Conservation (phyloP, 805 yeast species). For the Candida golubevii region DNA sequence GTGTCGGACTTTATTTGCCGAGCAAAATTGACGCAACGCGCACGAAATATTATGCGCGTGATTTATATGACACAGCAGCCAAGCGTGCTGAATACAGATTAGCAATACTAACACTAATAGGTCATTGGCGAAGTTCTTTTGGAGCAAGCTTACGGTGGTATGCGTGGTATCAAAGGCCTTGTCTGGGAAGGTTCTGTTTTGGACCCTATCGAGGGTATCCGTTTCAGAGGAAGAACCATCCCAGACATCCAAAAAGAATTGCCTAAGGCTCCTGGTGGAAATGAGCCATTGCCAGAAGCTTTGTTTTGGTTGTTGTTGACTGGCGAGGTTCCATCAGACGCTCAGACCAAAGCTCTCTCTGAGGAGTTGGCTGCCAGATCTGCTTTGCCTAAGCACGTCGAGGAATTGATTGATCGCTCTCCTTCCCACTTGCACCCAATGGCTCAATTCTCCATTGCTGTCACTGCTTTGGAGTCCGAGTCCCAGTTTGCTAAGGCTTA, state of each 20-base stretch:
- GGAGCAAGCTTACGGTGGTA: slow-evolving; percentile 56
- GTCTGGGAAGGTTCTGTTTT: slow-evolving; percentile 79
- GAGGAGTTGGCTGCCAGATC: slow-evolving; percentile 63
- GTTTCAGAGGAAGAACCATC: slow-evolving; percentile 74
- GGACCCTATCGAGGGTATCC: slow-evolving; percentile 72
- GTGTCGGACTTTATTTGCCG: slow-evolving; percentile 9
- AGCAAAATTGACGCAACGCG: slow-evolving; percentile 1
- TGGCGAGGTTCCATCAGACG: slow-evolving; percentile 62
- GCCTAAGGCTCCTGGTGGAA: slow-evolving; percentile 56
- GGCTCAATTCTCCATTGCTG: slow-evolving; percentile 78
- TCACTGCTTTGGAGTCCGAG: slow-evolving; percentile 67
- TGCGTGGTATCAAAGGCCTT: slow-evolving; percentile 72
- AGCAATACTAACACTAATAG: slow-evolving; percentile 19
- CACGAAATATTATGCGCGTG: neutral
- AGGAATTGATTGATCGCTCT: slow-evolving; percentile 54
- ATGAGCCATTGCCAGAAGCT: slow-evolving; percentile 69
- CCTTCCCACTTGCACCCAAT: slow-evolving; percentile 75
- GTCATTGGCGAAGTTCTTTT: slow-evolving; percentile 41
- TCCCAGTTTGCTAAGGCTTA: slow-evolving; percentile 70
- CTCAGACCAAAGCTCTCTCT: slow-evolving; percentile 53
- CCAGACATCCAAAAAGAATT: slow-evolving; percentile 63
- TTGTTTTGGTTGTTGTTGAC: slow-evolving; percentile 77
- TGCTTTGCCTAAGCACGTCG: slow-evolving; percentile 60
- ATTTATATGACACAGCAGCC: neutral
- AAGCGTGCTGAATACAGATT: slow-evolving; percentile 1